Base-by-base conservation (phyloP, 1,139 yeast genomes). In the Taphrina flavorubra region DNA sequence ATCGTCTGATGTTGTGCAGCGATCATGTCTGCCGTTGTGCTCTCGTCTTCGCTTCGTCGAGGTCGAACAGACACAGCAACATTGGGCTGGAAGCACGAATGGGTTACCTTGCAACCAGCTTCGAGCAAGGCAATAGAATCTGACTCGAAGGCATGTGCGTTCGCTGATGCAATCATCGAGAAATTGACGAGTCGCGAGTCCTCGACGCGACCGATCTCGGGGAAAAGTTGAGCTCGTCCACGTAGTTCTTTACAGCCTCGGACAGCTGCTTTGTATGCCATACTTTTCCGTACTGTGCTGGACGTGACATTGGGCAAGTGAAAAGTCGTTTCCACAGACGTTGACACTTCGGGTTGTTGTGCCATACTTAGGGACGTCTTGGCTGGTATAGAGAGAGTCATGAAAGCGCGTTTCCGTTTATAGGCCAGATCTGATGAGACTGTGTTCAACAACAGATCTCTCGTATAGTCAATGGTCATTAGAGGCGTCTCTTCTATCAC, bases 321-420 rank as follows among this genome's bases (percentile, higher is more conserved):
- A 34, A 53, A 63, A 13, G 18, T 36, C 7, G 37, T n/a, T 46
- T 44, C 16, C 18, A 55, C 25, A 1, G 6, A 3, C 14, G 13
- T 10, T 10, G 34, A 34, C 14, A 7, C n/a, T 14, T 44, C 18
- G 6, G 8, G 36, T 16, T 18, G 39, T 13, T 44, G 40, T 13
- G 61, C 59, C 25, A 62, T 18, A 20, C 31, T 16, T 5, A 63
- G 47, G 18, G 61, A 53, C 34, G 44, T 61, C 18, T 53, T 55
- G 53, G 61, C 67, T 5, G 67, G 55, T 13, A n/a, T 20, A 2
- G 51, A 44, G 2, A 63, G 36, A 6, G 67, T 63, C 67, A 63
- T 63, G 40, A 63, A 63, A 11, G 61, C 67, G 6, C 67, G 51
- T 36, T 55, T 63, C 39, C 67, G 60, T 40, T 55, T 63, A 25